Evolutionary conservation across 345 rosid species (phyloP), one percentile per base, ranked within the genome.

Genomic region (Corymbia maculata): DNA sequence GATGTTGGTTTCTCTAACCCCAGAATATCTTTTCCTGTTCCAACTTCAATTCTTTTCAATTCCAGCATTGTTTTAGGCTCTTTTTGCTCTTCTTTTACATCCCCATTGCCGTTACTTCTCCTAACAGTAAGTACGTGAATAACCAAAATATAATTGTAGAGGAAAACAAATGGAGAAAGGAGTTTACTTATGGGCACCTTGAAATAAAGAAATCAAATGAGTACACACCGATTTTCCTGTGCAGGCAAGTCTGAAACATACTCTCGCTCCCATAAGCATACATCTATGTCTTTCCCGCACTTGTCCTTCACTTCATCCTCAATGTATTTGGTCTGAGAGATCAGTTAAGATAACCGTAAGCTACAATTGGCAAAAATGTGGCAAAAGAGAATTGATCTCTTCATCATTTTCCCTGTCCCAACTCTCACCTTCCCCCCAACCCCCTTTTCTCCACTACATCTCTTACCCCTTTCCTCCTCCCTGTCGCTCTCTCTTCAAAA

Each of bases 261-360:
- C 92, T 97, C 99, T 88, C 66, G 93, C 28, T 94, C 95, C 99
- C 99, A 98, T 32, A 91, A 93, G 90, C 94, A 90, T 84, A 95
- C 86, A 59, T 96, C 95, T 80, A 98, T 94, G 86, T 91, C 93
- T 90, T 92, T 92, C 79, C 93, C 96, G 75, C 92, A 93, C 93
- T 98, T 97, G 93, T 98, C 99, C 93, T 90, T 95, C 47, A 92
- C 99, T 95, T 97, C 99, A 49, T 98, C 99, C 45, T 89, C 92
- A 85, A 92, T 93, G 90, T 97, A 98, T 90, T 90, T 93, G 82
- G 98, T 96, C 99, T 98, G 93, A 91, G 86, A 86, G 88, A 75
- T 75, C 42, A 19, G 44, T 75, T 75, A 75, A 75, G 49, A 42
- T 36, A 36, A 75, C 13, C 1, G 14, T 75, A 87, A 51, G 26